phyloP scores from a whole-genome alignment of 164 flowering plant species.

The Platanus orientalis region DNA sequence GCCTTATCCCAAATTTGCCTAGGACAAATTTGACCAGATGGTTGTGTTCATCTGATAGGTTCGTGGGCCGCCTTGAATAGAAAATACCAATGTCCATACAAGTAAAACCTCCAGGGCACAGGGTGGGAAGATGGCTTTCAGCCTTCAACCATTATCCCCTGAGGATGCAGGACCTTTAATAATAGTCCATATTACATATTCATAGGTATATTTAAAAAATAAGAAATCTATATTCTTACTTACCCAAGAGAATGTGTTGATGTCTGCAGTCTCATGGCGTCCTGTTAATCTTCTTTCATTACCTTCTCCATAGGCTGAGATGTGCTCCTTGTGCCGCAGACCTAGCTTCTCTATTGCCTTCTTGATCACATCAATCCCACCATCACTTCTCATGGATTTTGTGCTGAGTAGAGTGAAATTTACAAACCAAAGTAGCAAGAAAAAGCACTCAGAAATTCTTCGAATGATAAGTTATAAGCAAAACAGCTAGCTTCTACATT shows the following conservation, averaged over 20 bases:
- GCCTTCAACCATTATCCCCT: too few relatives aligned
- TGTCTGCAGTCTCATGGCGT: constrained; percentile 28
- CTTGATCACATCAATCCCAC: constrained; percentile 29
- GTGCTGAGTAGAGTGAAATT: constrained; percentile 16
- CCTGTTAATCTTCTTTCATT: constrained; percentile 30
- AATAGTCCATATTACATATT: too few relatives aligned
- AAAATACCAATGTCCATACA: too few relatives aligned
- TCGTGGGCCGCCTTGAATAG: too few relatives aligned
- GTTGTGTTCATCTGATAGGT: too few relatives aligned
- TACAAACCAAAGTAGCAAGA: neutral
- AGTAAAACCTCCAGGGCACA: too few relatives aligned
- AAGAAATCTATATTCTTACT: neutral
- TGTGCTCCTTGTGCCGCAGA: constrained; percentile 28
- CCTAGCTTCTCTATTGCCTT: constrained; percentile 27
- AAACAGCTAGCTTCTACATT: neutral
- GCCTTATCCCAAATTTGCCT: too few relatives aligned
- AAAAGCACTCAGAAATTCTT: neutral
- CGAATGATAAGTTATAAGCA: neutral
- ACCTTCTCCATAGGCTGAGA: constrained; percentile 30
- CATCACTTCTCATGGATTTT: constrained; percentile 26
- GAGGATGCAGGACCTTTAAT: too few relatives aligned
- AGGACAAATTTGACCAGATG: too few relatives aligned
- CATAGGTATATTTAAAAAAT: too few relatives aligned
- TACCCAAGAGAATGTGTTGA: constrained; percentile 30
- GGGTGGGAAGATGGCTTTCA: too few relatives aligned